Base-by-base conservation (phyloP, 2,329 filamentous ascomycete species). In the Neospermospora avenae region DNA sequence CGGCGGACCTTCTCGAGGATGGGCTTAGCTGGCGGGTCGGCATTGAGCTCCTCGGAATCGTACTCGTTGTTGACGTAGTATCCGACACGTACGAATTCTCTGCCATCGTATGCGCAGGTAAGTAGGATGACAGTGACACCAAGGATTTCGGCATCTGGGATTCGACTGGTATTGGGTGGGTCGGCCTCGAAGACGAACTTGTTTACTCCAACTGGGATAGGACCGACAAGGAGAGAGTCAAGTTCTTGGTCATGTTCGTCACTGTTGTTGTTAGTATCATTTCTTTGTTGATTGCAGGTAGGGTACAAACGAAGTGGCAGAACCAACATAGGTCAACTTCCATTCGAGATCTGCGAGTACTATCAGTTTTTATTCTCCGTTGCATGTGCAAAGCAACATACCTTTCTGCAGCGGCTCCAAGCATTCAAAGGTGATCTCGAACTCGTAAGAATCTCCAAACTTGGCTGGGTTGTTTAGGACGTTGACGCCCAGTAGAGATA, bases 31-130 rank as follows among this genome's bases (percentile, higher is more conserved):
- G 95, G 95, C 10, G 95, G 95, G 70, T 98, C 93, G 51, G 88
- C 86, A 69, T 86, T 89, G 65, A 99, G 83, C 74, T 96, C 91
- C 71, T 96, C 91, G 25, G 90, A 89, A 69, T 96, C 91, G 76
- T 99, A 99, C 76, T 99, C 96, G 72, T 99, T 99, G 82, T 98
- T 99, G 71, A 99, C 95, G 70, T 99, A 99, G 84, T 99, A 99
- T 64, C 95, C 95, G 44, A 99, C 93, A 67, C 95, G 92, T 41
- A 99, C 92, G 71, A 99, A 99, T 76, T 99, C 95, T 72, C 95
- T 87, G 57, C 90, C 89, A 71, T 99, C 95, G 78, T 99, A 99
- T 75, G 91, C 90, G 78, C 95, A 98, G 60, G 92, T 96, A 67
- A 99, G 84, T 58, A 99, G 88, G 70, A 99, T 92, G 71, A 99